A percentile compares a stretch with the other conserved stretches of the same genome.
Evolutionary conservation across 2,329 filamentous ascomycete species (phyloP).

Genomic region (Cercospora sesami): DNA sequence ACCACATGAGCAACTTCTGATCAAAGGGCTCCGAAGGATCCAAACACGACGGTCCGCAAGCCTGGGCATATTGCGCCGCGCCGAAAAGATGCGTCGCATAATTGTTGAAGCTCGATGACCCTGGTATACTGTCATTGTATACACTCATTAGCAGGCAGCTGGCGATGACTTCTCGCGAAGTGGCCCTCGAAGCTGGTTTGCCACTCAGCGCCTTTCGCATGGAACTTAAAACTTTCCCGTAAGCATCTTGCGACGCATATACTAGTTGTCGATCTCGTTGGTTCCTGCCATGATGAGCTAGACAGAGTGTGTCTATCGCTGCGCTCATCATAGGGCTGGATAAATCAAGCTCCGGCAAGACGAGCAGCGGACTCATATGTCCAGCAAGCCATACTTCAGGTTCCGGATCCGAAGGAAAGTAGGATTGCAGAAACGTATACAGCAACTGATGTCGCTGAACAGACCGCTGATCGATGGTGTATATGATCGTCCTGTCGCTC

Average conservation of each 20-base stretch:
- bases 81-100: slow-evolving; percentile 21
- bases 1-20: slow-evolving; percentile 17
- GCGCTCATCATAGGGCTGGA: slow-evolving; percentile 21
- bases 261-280: slow-evolving; percentile 14
- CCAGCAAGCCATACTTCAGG: slow-evolving; percentile 17
- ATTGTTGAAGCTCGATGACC: slow-evolving; percentile 8
- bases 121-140: slow-evolving; percentile 16
- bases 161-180: slow-evolving; percentile 16
- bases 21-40: slow-evolving; percentile 17
- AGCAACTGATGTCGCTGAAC: slow-evolving; percentile 13
- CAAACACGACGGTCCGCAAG: slow-evolving; percentile 15
- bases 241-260: slow-evolving; percentile 19
- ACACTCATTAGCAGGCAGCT: slow-evolving; percentile 19
- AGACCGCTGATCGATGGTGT: slow-evolving; percentile 8
- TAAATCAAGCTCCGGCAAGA: slow-evolving; percentile 16
- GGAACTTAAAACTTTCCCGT: slow-evolving; percentile 13
- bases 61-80: slow-evolving; percentile 18
- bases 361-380: slow-evolving; percentile 18
- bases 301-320: slow-evolving; percentile 20
- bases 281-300: slow-evolving; percentile 18
- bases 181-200: neutral
- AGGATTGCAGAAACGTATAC: slow-evolving; percentile 13
- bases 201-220: slow-evolving; percentile 15
- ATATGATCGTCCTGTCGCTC: slow-evolving; percentile 3
- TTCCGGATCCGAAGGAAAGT: slow-evolving; percentile 14